Evolutionary conservation across 139 green algal species (phyloP), one percentile per base, ranked within the genome.

Genomic region (Dunaliella primolecta): DNA sequence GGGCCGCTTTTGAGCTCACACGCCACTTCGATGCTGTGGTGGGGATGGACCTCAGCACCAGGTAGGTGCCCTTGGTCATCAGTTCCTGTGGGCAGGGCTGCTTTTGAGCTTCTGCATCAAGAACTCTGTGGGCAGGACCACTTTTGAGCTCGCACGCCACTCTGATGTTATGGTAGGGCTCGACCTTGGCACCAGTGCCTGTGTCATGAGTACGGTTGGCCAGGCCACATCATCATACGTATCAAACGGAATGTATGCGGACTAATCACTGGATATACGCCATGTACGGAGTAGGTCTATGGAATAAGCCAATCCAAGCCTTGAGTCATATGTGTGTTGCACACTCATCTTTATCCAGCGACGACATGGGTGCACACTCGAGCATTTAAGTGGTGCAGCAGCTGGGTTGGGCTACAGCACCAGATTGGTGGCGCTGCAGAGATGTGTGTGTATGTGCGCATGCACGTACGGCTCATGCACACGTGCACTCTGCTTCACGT

Each of bases 101-200:
- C 75, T 55, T 0, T 83, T 85, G 20, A 94, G 90, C 0, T 81
- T 97, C 57, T 94, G 97, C 86, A 64, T 97, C 29, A 94, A 94
- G 24, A 97, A 94, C 75, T 87, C 89, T 3, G 93, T 96, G 7
- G 94, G 94, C 23, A 87, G 91, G 21, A 88, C 82, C 3, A 86
- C 87, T 0, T 97, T 96, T 86, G 93, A 93, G 84, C 88, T 97
- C 38, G 86, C 93, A 0, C 72, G 86, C 20, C 36, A 74, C 0
- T 96, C 95, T 86, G 77, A 81, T 21, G 71, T 92, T 55, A 94
- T 96, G 0, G 56, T 94, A 1, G 94, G 91, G 56, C 82, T 96
- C 23, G 94, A 97, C 87, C 79, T 91, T 2, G 86, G 74, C 37
- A 86, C 46, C 7, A 64, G 46, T n/a, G n/a, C n/a, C n/a, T n/a